Conservation (phyloP, 495 filamentous ascomycete species). For the Hyaloscypha bicolor region DNA sequence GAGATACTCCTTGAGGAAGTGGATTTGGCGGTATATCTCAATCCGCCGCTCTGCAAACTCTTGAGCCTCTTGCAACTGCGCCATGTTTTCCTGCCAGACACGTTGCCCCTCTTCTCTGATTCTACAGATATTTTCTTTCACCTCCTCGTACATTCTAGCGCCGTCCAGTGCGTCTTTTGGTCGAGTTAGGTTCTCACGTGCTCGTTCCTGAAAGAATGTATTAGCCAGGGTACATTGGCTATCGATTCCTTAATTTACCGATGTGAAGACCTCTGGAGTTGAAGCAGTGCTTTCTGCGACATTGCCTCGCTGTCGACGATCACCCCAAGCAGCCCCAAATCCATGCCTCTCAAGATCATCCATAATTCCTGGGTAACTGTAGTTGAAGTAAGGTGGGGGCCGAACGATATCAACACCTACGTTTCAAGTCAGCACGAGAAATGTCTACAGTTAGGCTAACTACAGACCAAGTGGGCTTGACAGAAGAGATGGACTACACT, state of each 20-base stretch:
- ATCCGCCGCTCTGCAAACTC: neutral
- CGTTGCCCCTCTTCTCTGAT: neutral
- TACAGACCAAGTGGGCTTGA: conserved; percentile 11
- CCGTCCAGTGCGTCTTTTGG: neutral
- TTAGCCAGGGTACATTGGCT: neutral
- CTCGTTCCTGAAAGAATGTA: conserved; percentile 8
- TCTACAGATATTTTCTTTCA: neutral
- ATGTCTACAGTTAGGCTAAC: neutral
- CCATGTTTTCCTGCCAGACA: neutral
- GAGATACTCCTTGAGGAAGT: neutral
- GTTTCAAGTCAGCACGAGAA: neutral
- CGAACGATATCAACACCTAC: conserved; percentile 16
- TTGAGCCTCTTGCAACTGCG: neutral
- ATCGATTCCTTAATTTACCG: neutral
- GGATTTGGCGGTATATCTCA: neutral
- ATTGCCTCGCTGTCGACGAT: neutral
- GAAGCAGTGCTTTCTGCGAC: neutral
- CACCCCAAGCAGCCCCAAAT: conserved; percentile 8
- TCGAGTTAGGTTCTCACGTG: neutral
- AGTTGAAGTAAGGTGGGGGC: neutral
- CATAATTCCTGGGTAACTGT: neutral
- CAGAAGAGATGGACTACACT: conserved; percentile 10
- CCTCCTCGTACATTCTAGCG: neutral
- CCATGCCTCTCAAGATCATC: conserved; percentile 1
- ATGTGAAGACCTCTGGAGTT: conserved; percentile 11